A percentile compares a stretch with the other conserved stretches of the same genome.
These are phyloP conservation scores for Phialophora tarda DNA, from an alignment of 2,329 filamentous ascomycete species.

Conservation along the genomic window DNA sequence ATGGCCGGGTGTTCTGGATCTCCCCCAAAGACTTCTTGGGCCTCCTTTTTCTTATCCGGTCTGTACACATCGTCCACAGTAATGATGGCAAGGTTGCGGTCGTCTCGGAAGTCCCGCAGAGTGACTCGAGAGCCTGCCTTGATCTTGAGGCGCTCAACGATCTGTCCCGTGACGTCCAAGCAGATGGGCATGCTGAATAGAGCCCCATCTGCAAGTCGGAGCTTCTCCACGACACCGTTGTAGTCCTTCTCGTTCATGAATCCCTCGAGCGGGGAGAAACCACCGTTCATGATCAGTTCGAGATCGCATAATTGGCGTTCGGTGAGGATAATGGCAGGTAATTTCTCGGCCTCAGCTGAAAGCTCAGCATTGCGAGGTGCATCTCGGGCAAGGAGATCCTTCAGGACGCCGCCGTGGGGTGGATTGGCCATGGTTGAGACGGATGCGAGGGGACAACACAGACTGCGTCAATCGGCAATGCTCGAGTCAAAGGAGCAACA, in stretches of 20 bases:
- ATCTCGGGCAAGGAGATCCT: conserved; percentile 96
- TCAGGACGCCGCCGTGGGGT: conserved; percentile 90
- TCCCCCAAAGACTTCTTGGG: conserved; percentile 91
- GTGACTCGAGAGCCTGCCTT: conserved; percentile 82
- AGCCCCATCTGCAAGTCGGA: conserved; percentile 83
- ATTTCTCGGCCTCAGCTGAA: conserved; percentile 78
- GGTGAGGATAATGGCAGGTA: conserved; percentile 81
- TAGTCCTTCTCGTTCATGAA: conserved; percentile 99
- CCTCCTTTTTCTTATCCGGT: conserved; percentile 93
- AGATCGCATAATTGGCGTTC: conserved; percentile 98
- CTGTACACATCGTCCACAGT: conserved; percentile 94
- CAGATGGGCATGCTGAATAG: conserved; percentile 98
- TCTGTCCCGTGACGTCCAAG: conserved; percentile 78
- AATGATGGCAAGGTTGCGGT: conserved; percentile 92
- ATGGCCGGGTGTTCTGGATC: conserved; percentile 91
- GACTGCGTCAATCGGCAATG: not conserved
- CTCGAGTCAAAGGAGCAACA: not conserved
- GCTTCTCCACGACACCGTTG: conserved; percentile 86
- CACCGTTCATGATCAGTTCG: conserved; percentile 94
- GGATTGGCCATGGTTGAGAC: conserved; percentile 53
- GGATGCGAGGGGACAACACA: not conserved
- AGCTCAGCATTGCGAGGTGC: conserved; percentile 80
- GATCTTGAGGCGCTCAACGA: conserved; percentile 75
- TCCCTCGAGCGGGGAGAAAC: conserved; percentile 96
- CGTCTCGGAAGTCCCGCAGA: conserved; percentile 93